These are phyloP conservation scores for Bolboschoenoplectus hybrid DNA, from an alignment of 202 grass and related monocot species.

Conservation along the genomic window DNA sequence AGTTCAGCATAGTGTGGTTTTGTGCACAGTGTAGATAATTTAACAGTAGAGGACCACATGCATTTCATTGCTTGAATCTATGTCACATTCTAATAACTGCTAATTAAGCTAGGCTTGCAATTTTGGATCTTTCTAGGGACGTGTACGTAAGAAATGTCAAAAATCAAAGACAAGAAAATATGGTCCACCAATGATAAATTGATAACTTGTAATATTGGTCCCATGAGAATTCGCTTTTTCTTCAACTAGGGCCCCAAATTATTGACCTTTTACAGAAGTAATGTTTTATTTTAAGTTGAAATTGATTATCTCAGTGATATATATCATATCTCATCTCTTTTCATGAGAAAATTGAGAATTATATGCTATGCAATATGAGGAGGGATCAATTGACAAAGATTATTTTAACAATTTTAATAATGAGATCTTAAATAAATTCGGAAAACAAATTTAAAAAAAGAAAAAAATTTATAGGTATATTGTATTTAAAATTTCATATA, in stretches of 20 bases:
- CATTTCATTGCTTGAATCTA: background rate
- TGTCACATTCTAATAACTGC: background rate
- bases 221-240: background rate
- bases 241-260: background rate
- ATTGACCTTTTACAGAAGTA: background rate
- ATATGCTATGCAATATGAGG: too few species aligned
- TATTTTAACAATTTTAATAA: too few species aligned
- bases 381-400: too few species aligned
- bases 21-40: background rate
- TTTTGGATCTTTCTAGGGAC: background rate
- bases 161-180: background rate
- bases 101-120: background rate
- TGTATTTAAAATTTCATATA: too few species aligned
- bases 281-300: background rate
- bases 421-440: too few species aligned
- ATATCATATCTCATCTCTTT: too few species aligned
- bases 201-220: background rate
- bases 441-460: too few species aligned
- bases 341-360: too few species aligned
- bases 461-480: too few species aligned
- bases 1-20: background rate
- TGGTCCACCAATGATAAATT: background rate
- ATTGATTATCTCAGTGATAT: background rate
- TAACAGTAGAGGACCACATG: background rate
- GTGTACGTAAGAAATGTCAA: background rate